Evolutionary conservation across 495 filamentous ascomycete species (phyloP).

Genomic region (Amniculicola lignicola): DNA sequence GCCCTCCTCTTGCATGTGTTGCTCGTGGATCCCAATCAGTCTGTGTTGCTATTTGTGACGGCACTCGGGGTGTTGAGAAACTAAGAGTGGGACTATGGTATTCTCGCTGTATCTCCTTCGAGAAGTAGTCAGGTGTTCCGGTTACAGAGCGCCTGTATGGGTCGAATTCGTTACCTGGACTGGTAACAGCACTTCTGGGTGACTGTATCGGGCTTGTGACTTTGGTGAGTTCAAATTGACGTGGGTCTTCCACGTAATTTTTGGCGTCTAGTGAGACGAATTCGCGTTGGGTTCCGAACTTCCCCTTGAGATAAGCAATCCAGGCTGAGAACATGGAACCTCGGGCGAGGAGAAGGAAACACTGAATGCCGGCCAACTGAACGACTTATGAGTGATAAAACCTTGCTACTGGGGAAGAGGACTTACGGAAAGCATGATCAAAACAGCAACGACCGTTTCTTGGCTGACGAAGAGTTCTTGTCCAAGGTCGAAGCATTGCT

Average conservation of each 20-base stretch:
- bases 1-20: conserved; percentile 41
- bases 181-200: conserved; percentile 47
- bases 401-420: background rate
- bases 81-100: conserved; percentile 58
- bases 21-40: conserved; percentile 43
- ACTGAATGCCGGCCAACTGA: conserved; percentile 80
- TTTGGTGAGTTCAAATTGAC: conserved; percentile 80
- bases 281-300: conserved; percentile 55
- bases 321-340: conserved; percentile 81
- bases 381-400: no score
- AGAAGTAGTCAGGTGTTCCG: conserved; percentile 46
- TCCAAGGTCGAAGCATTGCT: conserved; percentile 59
- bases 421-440: conserved; percentile 76
- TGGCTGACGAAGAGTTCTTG: conserved; percentile 62
- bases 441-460: conserved; percentile 72
- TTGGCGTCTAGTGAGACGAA: conserved; percentile 86
- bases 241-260: conserved; percentile 58
- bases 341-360: conserved; percentile 74
- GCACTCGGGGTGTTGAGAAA: conserved; percentile 58
- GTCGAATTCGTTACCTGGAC: conserved; percentile 31
- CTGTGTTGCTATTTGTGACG: conserved; percentile 28
- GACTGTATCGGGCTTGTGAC: conserved; percentile 43
- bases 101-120: conserved; percentile 47
- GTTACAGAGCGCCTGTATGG: conserved; percentile 42
- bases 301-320: conserved; percentile 59